Evolutionary conservation across 164 flowering plant species (phyloP).

Genomic region (Stephania cephalantha): DNA sequence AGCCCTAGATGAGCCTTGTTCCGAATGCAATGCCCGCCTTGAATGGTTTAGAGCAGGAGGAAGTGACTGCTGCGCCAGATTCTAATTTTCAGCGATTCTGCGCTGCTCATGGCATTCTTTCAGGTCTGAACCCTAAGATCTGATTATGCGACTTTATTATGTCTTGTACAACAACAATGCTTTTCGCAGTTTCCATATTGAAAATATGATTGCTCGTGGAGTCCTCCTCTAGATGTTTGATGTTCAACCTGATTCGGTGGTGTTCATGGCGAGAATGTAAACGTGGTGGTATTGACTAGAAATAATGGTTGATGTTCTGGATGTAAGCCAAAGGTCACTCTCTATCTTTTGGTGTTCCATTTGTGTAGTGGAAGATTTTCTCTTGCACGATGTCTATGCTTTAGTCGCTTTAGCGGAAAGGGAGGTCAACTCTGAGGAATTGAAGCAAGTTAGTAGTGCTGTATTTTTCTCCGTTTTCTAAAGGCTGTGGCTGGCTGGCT

Average conservation of each 20-base stretch:
- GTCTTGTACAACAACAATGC: no score
- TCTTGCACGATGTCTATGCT: constrained; percentile 49
- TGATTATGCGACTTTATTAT: no score
- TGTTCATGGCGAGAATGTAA: no score
- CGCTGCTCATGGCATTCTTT: constrained; percentile 52
- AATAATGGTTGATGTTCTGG: not conserved
- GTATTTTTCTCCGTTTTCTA: not conserved
- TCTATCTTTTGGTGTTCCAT: not conserved
- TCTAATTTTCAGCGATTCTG: constrained; percentile 53
- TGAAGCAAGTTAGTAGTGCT: constrained; percentile 44
- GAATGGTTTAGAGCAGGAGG: constrained; percentile 44
- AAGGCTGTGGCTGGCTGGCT: not conserved
- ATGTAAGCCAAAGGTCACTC: not conserved
- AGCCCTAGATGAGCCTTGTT: not conserved
- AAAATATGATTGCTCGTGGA: no score
- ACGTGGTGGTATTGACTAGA: not conserved
- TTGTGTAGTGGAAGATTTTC: constrained; percentile 71
- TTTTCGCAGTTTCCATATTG: no score
- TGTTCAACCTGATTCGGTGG: no score
- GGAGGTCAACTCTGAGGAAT: constrained; percentile 32
- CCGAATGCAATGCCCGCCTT: constrained; percentile 35
- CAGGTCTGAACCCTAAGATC: constrained; percentile 32
- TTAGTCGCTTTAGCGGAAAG: constrained; percentile 46
- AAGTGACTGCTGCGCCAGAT: constrained; percentile 28
- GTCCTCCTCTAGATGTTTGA: no score